A percentile compares a stretch with the other conserved stretches of the same genome.
Evolutionary conservation across 192 early-diverging fungal species (phyloP).

Genomic region (Geranomyces michiganensis): DNA sequence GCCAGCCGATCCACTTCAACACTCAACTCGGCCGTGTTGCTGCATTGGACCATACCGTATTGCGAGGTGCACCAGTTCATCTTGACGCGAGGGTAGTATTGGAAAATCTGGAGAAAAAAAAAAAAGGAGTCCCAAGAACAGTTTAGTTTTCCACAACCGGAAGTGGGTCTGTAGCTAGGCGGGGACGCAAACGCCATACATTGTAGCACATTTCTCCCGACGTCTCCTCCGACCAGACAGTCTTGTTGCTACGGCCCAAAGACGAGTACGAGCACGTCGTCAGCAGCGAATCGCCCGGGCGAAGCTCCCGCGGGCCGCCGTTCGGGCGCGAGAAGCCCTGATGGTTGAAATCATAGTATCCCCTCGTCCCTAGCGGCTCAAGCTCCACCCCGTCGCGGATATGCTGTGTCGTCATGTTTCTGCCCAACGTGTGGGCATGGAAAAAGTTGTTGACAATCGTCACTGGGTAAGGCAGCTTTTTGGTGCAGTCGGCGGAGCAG

Average conservation of each 20-base stretch:
- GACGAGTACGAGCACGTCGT: slow-evolving; percentile 34
- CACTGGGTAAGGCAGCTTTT: slow-evolving; percentile 18
- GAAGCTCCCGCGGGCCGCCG: slow-evolving; percentile 5
- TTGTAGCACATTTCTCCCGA: slow-evolving; percentile 40
- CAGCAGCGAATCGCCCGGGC: slow-evolving; percentile 33
- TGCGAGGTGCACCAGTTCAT: no score
- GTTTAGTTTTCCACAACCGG: no score
- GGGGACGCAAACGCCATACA: no score
- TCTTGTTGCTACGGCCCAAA: not conserved
- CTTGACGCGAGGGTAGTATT: slow-evolving; percentile 30
- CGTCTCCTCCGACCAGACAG: slow-evolving; percentile 2
- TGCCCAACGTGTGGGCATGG: slow-evolving; percentile 35
- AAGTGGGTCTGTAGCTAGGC: no score
- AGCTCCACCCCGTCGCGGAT: slow-evolving; percentile 32
- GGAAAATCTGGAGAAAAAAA: no score
- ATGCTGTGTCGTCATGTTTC: slow-evolving; percentile 27
- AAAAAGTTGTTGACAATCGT: slow-evolving; percentile 26
- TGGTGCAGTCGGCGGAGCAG: slow-evolving; percentile 37
- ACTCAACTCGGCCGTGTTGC: no score
- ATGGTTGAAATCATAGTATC: slow-evolving; percentile 34
- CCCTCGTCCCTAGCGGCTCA: slow-evolving; percentile 14
- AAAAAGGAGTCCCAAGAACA: no score
- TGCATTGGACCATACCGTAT: no score
- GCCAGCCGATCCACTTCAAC: no score
- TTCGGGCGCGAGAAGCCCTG: slow-evolving; percentile 6